Percentiles rank a stretch among this genome's conserved stretches.
These are phyloP conservation scores for Pachyrhizus erosus DNA, from an alignment of 306 rosid species.

Conservation along the genomic window DNA sequence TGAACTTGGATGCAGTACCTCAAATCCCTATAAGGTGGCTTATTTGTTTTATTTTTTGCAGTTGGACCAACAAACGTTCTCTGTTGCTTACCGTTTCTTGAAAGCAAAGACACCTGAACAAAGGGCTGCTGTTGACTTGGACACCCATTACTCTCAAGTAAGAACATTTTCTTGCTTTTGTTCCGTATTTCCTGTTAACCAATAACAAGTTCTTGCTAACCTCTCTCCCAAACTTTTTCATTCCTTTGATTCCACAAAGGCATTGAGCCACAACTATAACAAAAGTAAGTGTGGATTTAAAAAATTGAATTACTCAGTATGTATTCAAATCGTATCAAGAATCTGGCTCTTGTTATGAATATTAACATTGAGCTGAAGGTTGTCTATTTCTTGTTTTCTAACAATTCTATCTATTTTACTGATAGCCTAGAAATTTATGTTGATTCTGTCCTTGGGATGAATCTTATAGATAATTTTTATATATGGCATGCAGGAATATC, in stretches of 20 bases:
- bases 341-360: not conserved
- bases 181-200: conserved; percentile 28
- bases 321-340: conserved; percentile 13
- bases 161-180: conserved; percentile 29
- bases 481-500: conserved; percentile 79
- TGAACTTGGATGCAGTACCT: not conserved
- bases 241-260: not conserved
- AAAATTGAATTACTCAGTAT: conserved; percentile 20
- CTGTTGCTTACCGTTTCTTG: conserved; percentile 83
- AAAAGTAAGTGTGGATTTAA: not conserved
- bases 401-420: not conserved
- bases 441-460: not conserved
- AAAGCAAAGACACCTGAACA: conserved; percentile 94
- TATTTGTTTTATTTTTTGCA: conserved; percentile 45
- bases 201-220: conserved; percentile 26
- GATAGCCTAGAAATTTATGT: conserved; percentile 20
- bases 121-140: conserved; percentile 97
- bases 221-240: not conserved
- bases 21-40: not conserved
- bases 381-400: conserved; percentile 1
- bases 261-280: not conserved
- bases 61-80: conserved; percentile 70
- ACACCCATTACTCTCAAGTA: conserved; percentile 94
- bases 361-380: conserved; percentile 12
- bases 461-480: conserved; percentile 20